Evolutionary conservation across 257 asterid genomes (phyloP).

Genomic region (Plectranthus barbatus): DNA sequence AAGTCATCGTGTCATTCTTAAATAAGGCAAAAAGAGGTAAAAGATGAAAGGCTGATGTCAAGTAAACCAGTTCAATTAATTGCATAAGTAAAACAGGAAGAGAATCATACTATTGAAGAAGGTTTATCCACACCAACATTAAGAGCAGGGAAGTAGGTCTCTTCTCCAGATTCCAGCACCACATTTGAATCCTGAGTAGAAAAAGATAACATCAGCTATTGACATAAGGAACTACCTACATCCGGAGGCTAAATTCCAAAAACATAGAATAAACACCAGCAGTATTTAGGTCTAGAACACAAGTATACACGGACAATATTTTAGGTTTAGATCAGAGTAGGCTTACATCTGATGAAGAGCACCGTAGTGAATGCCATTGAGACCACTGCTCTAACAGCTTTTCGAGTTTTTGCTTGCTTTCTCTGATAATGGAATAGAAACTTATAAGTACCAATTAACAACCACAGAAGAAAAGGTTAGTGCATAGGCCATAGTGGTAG

Average conservation of each 20-base stretch:
- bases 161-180: constrained; percentile 77
- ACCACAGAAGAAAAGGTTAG: neutral
- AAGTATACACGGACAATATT: constrained; percentile 1
- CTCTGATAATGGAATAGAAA: constrained; percentile 43
- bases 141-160: constrained; percentile 87
- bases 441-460: constrained; percentile 8
- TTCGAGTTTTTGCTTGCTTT: constrained; percentile 80
- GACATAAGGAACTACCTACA: neutral
- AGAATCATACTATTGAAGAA: constrained; percentile 68
- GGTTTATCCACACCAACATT: constrained; percentile 67
- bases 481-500: constrained; percentile 1
- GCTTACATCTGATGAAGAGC: constrained; percentile 54
- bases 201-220: constrained; percentile 15
- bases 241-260: neutral
- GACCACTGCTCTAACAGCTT: constrained; percentile 90
- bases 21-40: neutral
- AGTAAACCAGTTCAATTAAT: constrained; percentile 1
- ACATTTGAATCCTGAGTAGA: constrained; percentile 52
- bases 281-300: neutral
- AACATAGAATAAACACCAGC: neutral
- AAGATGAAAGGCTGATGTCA: neutral
- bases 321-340: constrained; percentile 5
- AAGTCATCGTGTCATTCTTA: neutral
- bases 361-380: constrained; percentile 68
- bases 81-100: constrained; percentile 7